Base-by-base conservation (phyloP, 768 basidiomycete genomes). In the Lactarius pseudohatsudake region DNA sequence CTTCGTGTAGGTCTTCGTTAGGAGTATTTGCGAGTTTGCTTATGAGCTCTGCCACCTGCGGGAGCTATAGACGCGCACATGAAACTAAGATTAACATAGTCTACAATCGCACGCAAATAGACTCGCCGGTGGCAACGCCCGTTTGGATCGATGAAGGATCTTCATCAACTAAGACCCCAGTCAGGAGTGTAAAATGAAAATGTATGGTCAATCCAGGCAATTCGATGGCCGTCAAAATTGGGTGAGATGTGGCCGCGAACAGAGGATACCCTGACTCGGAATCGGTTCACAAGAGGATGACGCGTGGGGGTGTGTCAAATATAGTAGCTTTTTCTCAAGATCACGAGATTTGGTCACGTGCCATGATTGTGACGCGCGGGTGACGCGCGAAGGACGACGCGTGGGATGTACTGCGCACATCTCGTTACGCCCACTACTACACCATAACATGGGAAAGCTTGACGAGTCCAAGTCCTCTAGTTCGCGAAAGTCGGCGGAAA, bases 131-230 rank as follows among this genome's bases (percentile, higher is more conserved):
- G 89, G 83, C 70, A 84, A 83, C 73, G 85, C 85, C 80, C 87
- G 89, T 86, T 91, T 93, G 58, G 90, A 85, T 81, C 90, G 90
- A 77, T 88, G 88, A 73, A 86, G 82, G 79, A 95, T 93, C 86
- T 90, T 93, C 93, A 95, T 95, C 73, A 78, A 83, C 84, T 84
- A 79, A 81, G 82, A 81, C 77, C 67, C 77, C 72, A 78, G 80
- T 82, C 79, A 74, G 64, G 59, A 71, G 54, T 28, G 57, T 54
- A 54, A 45, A 38, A 45, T 8, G 50, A 54, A 45, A 38, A 45
- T 8, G 50, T 56, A 22, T 28, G 30, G 54, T 30, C 32, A 40
- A 28, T 9, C 34, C 30, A 18, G 55, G 18, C 32, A 43, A 60
- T 32, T 30, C 59, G 59, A 64, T 59, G 59, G 64, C 28, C 50